Base-by-base conservation (phyloP, 2,329 filamentous ascomycete species). In the Huntiella decipiens region DNA sequence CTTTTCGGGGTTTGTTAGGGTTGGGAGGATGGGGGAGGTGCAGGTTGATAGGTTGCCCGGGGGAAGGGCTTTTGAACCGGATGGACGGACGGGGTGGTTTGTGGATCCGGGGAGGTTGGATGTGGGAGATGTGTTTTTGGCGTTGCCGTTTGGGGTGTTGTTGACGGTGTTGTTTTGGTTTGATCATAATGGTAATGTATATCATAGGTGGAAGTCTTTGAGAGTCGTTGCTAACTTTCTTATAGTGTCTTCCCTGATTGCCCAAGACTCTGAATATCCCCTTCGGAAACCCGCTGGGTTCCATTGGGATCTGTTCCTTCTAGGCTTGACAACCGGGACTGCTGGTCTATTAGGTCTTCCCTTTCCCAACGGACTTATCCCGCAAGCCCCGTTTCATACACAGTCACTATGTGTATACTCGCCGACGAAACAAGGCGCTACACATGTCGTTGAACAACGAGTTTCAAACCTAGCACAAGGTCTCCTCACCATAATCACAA, bases 121-220 rank as follows among this genome's bases (percentile, higher is more conserved):
- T 39, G 74, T 80, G 4, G 70, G 68, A 0, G 78, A 92, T 47
- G 68, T 91, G 5, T 93, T 93, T 57, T 66, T 86, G 38, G 85
- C 86, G 1, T 71, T 92, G n/a, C 86, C 86, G 0, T 93, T 93
- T 62, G 85, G 83, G 0, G 56, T 92, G 32, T 65, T 93, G 1
- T 66, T 93, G 12, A 93, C 85, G 0, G 77, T 92, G 16, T 63
- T 93, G 4, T 93, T 93, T 58, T 92, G 81, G 65, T 92, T 91
- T 58, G 85, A 92, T 56, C 85, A 92, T 56, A 92, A 91, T 54
- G 79, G 79, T 82, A n/a, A 64, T 51, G 64, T 52, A 13, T 4
- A 42, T 8, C 28, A 8, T 11, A 2, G 43, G 17, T 15, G 44
- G 17, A 17, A 4, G 17, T 17, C 17, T 36, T 15, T 41, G 42